These are phyloP conservation scores for Omphalea diandra DNA, from an alignment of 441 rosid genomes.

Conservation along the genomic window DNA sequence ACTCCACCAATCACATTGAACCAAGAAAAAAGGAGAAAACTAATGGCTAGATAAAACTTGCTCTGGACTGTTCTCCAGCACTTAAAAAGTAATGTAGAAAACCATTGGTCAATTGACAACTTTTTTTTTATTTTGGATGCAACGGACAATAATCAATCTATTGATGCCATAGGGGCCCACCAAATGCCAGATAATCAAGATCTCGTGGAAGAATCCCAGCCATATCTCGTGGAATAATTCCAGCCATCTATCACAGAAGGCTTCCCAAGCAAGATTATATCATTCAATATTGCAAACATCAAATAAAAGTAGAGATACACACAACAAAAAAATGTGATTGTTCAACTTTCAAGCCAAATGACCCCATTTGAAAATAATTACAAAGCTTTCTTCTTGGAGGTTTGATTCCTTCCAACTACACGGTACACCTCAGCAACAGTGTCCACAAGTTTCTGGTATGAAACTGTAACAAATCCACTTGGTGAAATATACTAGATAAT, in stretches of 20 bases:
- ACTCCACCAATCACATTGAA: not conserved
- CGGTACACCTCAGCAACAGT: not conserved
- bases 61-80: not conserved
- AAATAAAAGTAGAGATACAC: not conserved
- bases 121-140: not conserved
- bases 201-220: not conserved
- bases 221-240: not conserved
- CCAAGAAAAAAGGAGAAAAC: not conserved
- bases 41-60: not conserved
- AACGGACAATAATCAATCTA: too few species aligned
- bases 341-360: constrained; percentile 9
- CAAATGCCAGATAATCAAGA: constrained; percentile 7
- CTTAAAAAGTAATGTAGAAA: not conserved
- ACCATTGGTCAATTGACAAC: not conserved
- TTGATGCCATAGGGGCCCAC: too few species aligned
- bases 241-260: not conserved
- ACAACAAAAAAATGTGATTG: not conserved
- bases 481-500: not conserved
- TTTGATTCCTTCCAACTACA: constrained; percentile 16
- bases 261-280: constrained; percentile 20
- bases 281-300: not conserved
- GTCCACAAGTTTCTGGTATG: too few species aligned
- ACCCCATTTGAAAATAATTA: not conserved
- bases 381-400: constrained; percentile 12
- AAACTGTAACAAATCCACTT: not conserved